These are phyloP conservation scores for Prunella vulgaris DNA, from an alignment of 257 asterid genomes.

Conservation along the genomic window DNA sequence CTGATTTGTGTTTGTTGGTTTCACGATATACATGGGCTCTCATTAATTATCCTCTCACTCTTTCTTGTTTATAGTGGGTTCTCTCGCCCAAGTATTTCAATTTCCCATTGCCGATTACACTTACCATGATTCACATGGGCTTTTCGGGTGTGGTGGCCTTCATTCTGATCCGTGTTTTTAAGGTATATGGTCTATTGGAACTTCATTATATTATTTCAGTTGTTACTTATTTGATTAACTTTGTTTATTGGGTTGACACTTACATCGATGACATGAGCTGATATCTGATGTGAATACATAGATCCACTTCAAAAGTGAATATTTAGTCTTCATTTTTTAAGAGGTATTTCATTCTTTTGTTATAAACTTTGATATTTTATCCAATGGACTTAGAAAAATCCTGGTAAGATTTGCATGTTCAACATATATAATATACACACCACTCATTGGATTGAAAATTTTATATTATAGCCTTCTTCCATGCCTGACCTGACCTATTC, in stretches of 20 bases:
- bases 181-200: slow-evolving; percentile 44
- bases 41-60: slow-evolving; percentile 2
- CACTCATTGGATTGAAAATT: neutral
- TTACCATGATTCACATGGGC: slow-evolving; percentile 99
- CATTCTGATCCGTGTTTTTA: slow-evolving; percentile 77
- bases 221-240: neutral
- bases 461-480: neutral
- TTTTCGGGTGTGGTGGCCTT: slow-evolving; percentile 95
- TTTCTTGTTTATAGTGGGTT: slow-evolving; percentile 74
- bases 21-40: slow-evolving; percentile 8
- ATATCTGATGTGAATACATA: neutral
- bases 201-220: slow-evolving; percentile 3
- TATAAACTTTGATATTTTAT: neutral
- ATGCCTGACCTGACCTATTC: neutral
- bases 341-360: neutral
- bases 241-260: slow-evolving; percentile 11
- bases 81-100: slow-evolving; percentile 97
- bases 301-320: neutral
- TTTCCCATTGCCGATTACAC: slow-evolving; percentile 90
- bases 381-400: neutral
- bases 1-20: slow-evolving; percentile 3
- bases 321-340: neutral
- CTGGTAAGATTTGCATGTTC: neutral
- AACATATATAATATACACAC: neutral
- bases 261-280: slow-evolving; percentile 12